A percentile compares a stretch with the other conserved stretches of the same genome.
phyloP scores from a whole-genome alignment of 495 filamentous ascomycete genomes.

The Corynascus novoguineensis region DNA sequence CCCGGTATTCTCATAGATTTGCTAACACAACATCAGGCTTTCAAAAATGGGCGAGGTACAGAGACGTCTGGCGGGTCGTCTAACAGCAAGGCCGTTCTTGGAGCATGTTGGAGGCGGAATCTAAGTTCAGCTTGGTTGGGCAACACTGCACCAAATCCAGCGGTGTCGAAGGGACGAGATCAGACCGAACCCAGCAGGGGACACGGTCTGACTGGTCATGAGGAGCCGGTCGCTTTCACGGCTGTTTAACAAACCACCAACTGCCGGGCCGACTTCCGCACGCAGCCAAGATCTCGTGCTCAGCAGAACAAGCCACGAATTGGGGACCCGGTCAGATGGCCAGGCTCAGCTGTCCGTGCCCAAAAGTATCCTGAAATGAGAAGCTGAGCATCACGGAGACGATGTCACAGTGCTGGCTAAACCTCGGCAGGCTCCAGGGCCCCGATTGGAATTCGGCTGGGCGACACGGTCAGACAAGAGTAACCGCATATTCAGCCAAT shows the following conservation, averaged over 20 bases:
- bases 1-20: not conserved
- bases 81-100: conserved; percentile 12
- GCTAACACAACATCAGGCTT: conserved; percentile 32
- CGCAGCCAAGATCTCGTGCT: not conserved
- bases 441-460: not conserved
- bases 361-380: not conserved
- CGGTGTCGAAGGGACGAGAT: not conserved
- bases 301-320: not conserved
- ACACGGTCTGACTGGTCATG: not conserved
- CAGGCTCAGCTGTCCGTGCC: not conserved
- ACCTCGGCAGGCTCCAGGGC: not conserved
- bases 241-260: not conserved
- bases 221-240: not conserved
- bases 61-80: conserved; percentile 41
- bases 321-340: not conserved
- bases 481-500: not conserved
- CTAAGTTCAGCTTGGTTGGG: not conserved
- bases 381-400: not conserved
- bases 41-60: conserved; percentile 46
- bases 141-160: not conserved
- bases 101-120: not conserved
- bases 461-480: not conserved
- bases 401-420: not conserved
- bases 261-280: not conserved
- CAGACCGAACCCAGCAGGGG: not conserved